Conservation (phyloP, 2,329 filamentous ascomycete genomes). For the Trichophyton schoenleinii region DNA sequence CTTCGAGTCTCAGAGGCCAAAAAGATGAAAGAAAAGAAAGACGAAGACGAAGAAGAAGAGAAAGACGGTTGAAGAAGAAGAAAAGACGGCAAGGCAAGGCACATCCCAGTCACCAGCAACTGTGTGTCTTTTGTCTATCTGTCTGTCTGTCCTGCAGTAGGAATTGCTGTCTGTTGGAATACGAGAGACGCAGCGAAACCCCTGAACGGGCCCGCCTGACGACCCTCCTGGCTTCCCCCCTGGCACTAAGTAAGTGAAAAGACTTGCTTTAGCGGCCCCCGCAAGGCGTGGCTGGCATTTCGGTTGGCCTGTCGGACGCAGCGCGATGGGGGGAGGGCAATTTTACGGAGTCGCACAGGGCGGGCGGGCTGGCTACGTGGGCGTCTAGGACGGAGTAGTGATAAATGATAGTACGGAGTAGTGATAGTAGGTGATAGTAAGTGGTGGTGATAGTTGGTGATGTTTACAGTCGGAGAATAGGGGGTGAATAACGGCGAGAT, state of each 20-base stretch:
- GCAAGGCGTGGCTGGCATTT: not conserved
- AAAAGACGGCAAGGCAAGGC: not conserved
- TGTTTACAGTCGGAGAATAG: too few relatives aligned
- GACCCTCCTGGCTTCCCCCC: not conserved
- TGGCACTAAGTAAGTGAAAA: not conserved
- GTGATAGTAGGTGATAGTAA: not conserved
- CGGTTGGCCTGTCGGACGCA: not conserved
- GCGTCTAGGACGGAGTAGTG: not conserved
- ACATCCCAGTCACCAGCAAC: too few relatives aligned
- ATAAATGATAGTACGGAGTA: not conserved
- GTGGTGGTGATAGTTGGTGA: not conserved
- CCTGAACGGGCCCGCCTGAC: too few relatives aligned
- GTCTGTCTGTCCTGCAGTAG: too few relatives aligned
- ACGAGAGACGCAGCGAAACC: too few relatives aligned
- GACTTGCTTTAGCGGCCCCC: not conserved
- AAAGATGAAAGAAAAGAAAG: constrained; percentile 3
- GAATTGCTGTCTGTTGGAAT: too few relatives aligned
- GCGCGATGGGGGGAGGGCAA: not conserved
- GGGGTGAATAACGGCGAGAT: too few relatives aligned
- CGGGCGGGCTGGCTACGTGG: too few relatives aligned
- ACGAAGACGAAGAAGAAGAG: constrained; percentile 12
- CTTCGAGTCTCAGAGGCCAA: not conserved
- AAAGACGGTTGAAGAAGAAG: constrained; percentile 3
- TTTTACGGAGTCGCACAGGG: not conserved
- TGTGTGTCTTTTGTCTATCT: too few relatives aligned